Evolutionary conservation across 2,329 filamentous ascomycete species (phyloP), one percentile per base, ranked within the genome.

Genomic region (Zymoseptoria ardabiliae): DNA sequence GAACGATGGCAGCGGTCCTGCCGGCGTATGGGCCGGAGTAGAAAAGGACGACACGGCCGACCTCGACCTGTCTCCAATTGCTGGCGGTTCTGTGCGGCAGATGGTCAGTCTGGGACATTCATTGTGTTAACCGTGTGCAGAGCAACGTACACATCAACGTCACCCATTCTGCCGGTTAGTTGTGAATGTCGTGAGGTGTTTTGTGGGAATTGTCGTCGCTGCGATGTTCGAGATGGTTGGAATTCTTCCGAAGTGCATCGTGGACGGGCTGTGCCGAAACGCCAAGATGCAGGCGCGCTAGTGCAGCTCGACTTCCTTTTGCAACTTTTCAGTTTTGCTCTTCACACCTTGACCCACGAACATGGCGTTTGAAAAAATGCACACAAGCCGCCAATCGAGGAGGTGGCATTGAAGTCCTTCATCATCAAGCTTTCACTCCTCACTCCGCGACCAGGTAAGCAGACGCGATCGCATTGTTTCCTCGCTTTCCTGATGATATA

Each of bases 41-140:
- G 82, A 97, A 87, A 79, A 96, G 86, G 78, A 96, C 88, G 76
- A 99, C 87, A 78, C 94, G 91, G 87, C 94, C 94, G 80, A 97
- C 90, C 88, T 99, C 92, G 79, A 99, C 92, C 81, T 91, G 85
- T 84, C 92, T 92, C 91, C 91, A 95, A 79, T 86, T 65, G 72
- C 74, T 78, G 69, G 77, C 77, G 71, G 74, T 77, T 69, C 51
- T 53, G 51, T 28, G 6, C 51, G 7, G 51, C 51, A 28, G 22
- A 53, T 3, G 13, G 35, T 45, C 35, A 45, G 35, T 45, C 11
- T 7, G 13, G 35, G 7, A 17, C 17, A 5, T 45, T 7, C 13
- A 30, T 25, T 23, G 52, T 13, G 10, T 54, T 54, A 22, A 17
- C 4, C 21, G 10, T 54, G n/a, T 52, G 35, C 35, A 17, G 35